phyloP scores from a whole-genome alignment of 2,329 filamentous ascomycete genomes.

The Claviceps spartinae region DNA sequence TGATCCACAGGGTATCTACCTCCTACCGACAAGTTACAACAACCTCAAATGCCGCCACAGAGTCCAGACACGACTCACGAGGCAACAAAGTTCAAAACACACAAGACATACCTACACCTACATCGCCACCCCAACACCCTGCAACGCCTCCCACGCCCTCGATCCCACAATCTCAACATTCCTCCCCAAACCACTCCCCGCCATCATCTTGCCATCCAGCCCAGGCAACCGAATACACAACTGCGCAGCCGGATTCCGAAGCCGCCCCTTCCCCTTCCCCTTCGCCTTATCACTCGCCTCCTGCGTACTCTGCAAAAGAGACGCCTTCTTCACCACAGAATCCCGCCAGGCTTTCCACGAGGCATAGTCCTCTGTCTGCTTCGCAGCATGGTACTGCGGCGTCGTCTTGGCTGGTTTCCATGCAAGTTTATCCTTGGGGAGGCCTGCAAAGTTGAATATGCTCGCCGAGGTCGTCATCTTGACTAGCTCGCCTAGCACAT shows the following conservation, averaged over 20 bases:
- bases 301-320: conserved; percentile 19
- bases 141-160: conserved; percentile 41
- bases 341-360: conserved; percentile 46
- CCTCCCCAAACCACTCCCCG: conserved; percentile 17
- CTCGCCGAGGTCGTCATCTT: conserved; percentile 42
- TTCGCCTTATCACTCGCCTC: conserved; percentile 8
- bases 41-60: no score
- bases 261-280: neutral
- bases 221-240: conserved; percentile 37
- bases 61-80: no score
- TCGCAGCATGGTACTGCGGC: conserved; percentile 52
- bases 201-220: conserved; percentile 28
- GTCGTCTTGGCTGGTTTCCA: conserved; percentile 54
- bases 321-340: conserved; percentile 39
- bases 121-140: conserved; percentile 25
- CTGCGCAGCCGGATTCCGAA: conserved; percentile 28
- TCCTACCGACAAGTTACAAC: no score
- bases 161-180: conserved; percentile 38
- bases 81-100: neutral
- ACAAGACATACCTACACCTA: conserved; percentile 1
- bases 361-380: conserved; percentile 51
- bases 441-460: conserved; percentile 43
- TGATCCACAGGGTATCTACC: conserved; percentile 1
- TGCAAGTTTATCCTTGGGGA: conserved; percentile 46
- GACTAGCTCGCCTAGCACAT: conserved; percentile 51